These are phyloP conservation scores for Lanmaoa rubissima DNA, from an alignment of 768 basidiomycete species.

Conservation along the genomic window DNA sequence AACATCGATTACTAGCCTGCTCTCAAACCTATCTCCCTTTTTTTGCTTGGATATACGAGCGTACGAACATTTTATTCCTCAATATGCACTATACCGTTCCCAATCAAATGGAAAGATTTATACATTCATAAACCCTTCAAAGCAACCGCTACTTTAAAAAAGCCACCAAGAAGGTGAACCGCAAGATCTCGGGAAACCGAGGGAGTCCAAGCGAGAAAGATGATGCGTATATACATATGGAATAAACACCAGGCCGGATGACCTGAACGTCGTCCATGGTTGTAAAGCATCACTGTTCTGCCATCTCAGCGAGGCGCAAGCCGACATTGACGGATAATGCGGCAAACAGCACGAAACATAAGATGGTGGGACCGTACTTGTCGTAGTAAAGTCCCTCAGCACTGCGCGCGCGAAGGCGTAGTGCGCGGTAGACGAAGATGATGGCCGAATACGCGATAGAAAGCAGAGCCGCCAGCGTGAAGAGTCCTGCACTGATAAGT, in stretches of 20 bases:
- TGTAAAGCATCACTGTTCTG: not conserved
- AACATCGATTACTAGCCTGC: constrained; percentile 10
- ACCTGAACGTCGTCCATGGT: not conserved
- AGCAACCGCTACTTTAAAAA: not conserved
- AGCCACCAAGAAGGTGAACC: not conserved
- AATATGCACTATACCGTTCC: constrained; percentile 26
- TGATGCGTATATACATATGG: not conserved
- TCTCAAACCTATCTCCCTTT: not conserved
- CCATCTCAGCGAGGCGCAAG: constrained; percentile 60
- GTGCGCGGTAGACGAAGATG: constrained; percentile 76
- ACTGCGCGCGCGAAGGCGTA: constrained; percentile 61
- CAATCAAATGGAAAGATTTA: constrained; percentile 22
- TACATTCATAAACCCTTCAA: constrained; percentile 5
- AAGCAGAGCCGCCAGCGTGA: constrained; percentile 86
- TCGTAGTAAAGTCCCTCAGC: constrained; percentile 88
- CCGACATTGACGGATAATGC: constrained; percentile 77
- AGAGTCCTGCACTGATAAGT: constrained; percentile 82
- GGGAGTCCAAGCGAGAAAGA: not conserved
- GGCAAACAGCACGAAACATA: constrained; percentile 66
- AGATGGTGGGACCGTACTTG: constrained; percentile 77
- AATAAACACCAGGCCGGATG: not conserved
- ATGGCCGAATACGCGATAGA: constrained; percentile 84
- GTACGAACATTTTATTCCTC: constrained; percentile 25
- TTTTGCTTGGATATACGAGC: constrained; percentile 21
- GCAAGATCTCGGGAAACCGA: not conserved